Base-by-base conservation (phyloP, 768 basidiomycete genomes). In the Podaxis sp. region DNA sequence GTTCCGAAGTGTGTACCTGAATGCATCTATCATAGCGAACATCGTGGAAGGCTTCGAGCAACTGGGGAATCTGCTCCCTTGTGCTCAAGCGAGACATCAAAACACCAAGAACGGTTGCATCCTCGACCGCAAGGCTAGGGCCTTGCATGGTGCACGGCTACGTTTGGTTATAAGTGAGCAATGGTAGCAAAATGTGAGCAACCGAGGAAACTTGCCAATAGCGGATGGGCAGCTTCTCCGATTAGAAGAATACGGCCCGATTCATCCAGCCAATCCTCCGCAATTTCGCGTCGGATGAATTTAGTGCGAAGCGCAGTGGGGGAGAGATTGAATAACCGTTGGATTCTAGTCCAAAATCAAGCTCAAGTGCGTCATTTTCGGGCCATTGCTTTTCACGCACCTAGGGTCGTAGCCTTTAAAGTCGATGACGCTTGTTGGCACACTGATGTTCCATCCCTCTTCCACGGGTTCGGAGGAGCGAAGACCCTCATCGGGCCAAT, bases 191-290 rank as follows among this genome's bases (percentile, higher is more conserved):
- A 17, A 17, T 38, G 39, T 38, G 42, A 13, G 15, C 17, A 19
- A 22, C 17, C 19, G 24, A 53, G 13, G 24, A 22, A 4, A 74
- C 80, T 61, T 66, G 83, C 84, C 66, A 82, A 73, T 42, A 83
- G 73, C 11, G 84, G 81, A 67, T 87, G 85, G 1, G 83, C 84
- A 0, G 84, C 84, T 49, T 86, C 84, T 48, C 86, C 86, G 26
- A 86, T 73, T 17, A 87, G 69, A 11, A 83, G 67, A 39, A 81
- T 73, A 22, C 76, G 72, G 1, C 83, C 82, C 17, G 73, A 74
- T 6, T 73, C 67, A 68, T 86, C 79, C 0, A 83, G 78, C 85
- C 84, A 85, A 42, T 81, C 79, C 46, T 84, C 80, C 12, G 78
- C 65, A 17, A 74, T 76, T 11, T 71, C 67, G 2, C 73, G 68